Conservation (phyloP, 768 basidiomycete genomes). For the Candolleomyces aberdarensis region DNA sequence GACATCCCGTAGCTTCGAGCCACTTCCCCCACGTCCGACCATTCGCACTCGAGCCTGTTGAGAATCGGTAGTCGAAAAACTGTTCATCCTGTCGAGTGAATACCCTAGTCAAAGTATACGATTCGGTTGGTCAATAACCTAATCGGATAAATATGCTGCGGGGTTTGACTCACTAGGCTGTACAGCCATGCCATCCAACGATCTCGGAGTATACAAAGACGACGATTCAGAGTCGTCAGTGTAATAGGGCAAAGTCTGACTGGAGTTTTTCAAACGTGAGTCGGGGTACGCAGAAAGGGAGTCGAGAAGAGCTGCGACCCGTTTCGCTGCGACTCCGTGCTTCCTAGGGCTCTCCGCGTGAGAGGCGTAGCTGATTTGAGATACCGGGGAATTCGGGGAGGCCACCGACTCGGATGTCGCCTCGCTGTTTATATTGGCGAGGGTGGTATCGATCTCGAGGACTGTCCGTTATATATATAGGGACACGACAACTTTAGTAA, state of each 20-base stretch:
- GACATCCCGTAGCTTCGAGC: background rate
- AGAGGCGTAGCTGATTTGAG: background rate
- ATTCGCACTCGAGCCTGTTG: background rate
- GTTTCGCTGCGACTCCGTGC: background rate
- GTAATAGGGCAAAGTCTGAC: background rate
- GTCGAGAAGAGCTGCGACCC: background rate
- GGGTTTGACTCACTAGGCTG: too few species aligned
- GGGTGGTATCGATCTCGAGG: background rate
- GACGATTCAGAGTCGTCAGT: constrained; percentile 1
- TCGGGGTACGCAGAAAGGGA: background rate
- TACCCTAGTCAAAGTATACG: too few species aligned
- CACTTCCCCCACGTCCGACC: background rate
- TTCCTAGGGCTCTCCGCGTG: background rate
- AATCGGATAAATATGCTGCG: too few species aligned
- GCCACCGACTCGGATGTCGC: background rate
- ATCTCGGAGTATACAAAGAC: background rate
- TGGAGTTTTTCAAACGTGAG: background rate
- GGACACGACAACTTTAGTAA: background rate
- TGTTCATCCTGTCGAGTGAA: too few species aligned
- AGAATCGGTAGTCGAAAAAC: background rate
- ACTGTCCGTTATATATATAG: background rate
- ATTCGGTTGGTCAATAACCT: too few species aligned
- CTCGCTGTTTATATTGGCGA: background rate
- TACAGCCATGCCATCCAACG: background rate
- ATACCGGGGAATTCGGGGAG: too few species aligned